phyloP scores from a whole-genome alignment of 2,329 filamentous ascomycete species.

The Ascochyta clinopodiicola region DNA sequence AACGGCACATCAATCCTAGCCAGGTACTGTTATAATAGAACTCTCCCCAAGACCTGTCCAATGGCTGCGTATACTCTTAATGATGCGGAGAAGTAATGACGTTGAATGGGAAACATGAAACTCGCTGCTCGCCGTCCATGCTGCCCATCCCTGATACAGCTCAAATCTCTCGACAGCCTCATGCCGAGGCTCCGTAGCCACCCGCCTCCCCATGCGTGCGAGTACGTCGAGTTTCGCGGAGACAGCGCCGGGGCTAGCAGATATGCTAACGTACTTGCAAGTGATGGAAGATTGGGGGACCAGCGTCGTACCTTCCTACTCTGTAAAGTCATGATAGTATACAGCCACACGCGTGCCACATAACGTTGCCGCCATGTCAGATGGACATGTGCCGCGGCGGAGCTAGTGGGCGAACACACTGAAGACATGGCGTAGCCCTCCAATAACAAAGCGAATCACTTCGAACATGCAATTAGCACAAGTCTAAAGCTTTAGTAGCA shows the following conservation, averaged over 20 bases:
- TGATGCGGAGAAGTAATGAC: neutral
- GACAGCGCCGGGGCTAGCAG: neutral
- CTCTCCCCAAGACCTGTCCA: neutral
- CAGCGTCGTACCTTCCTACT: neutral
- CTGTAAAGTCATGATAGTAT: neutral
- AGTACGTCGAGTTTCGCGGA: neutral
- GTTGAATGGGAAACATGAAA: neutral
- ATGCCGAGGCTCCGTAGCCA: slow-evolving; percentile 6
- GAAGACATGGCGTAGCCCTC: neutral
- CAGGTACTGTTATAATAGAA: neutral
- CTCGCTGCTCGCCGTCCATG: neutral
- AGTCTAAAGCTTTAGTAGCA: neutral
- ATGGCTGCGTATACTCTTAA: neutral
- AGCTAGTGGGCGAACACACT: neutral
- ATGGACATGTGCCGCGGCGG: neutral
- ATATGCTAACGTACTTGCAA: neutral
- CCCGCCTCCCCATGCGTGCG: neutral
- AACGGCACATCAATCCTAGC: neutral
- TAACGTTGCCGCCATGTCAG: neutral
- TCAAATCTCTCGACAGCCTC: neutral
- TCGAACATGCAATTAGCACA: neutral
- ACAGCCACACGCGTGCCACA: neutral
- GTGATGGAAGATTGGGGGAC: neutral
- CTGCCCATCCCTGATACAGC: neutral
- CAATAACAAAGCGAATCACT: neutral